Percentiles rank a stretch among this genome's conserved stretches.
Evolutionary conservation across 495 filamentous ascomycete species (phyloP).

Genomic region (Penicillium lagena): DNA sequence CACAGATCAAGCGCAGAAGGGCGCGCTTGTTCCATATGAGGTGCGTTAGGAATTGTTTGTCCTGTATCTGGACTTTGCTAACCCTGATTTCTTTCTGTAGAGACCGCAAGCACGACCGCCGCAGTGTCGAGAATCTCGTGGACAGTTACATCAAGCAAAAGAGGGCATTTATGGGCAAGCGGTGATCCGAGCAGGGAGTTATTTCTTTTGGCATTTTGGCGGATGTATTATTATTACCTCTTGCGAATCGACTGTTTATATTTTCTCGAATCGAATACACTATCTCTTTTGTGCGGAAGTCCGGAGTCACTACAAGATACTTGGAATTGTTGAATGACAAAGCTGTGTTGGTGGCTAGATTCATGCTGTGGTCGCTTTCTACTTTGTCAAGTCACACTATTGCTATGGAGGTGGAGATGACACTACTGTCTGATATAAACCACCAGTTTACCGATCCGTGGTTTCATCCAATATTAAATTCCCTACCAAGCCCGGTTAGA

Average conservation of each 20-base stretch:
- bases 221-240: conserved; percentile 31
- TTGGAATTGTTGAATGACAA: not conserved
- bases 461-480: too few relatives aligned
- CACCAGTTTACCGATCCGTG: not conserved
- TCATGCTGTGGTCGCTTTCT: too few relatives aligned
- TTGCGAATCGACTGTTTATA: not conserved
- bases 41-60: conserved; percentile 35
- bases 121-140: conserved; percentile 67
- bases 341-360: too few relatives aligned
- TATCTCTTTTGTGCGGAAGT: not conserved
- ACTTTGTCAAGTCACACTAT: too few relatives aligned
- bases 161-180: conserved; percentile 36
- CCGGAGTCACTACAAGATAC: not conserved
- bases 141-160: conserved; percentile 59
- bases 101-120: conserved; percentile 60
- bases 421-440: not conserved
- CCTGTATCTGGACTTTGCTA: conserved; percentile 11
- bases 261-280: not conserved
- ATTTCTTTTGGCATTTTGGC: conserved; percentile 19
- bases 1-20: conserved; percentile 75
- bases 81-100: conserved; percentile 19
- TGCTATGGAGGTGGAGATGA: too few relatives aligned
- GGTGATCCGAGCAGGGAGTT: conserved; percentile 10
- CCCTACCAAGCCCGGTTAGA: not conserved
- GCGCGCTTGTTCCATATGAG: conserved; percentile 90